phyloP scores from a whole-genome alignment of 306 rosid genomes.

The Fragaria nilgerrensis region DNA sequence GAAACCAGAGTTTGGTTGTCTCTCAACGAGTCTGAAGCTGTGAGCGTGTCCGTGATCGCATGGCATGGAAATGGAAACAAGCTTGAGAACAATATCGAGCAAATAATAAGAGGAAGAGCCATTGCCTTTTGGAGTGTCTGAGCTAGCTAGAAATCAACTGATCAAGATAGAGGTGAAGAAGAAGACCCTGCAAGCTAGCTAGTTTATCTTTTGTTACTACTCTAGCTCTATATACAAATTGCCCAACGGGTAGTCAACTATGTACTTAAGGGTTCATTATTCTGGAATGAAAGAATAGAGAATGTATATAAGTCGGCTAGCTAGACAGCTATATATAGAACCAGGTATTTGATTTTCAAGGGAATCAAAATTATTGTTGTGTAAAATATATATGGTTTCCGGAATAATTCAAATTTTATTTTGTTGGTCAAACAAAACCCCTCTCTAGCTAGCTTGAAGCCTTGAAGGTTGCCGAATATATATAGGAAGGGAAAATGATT shows the following conservation, averaged over 20 bases:
- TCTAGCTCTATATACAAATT: neutral
- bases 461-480: neutral
- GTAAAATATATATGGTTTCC: neutral
- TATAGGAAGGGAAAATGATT: too few species aligned
- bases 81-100: neutral
- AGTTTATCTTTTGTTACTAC: neutral
- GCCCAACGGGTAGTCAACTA: neutral
- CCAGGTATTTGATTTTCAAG: neutral
- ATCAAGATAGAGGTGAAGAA: neutral
- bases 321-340: neutral
- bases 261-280: neutral
- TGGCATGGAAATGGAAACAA: neutral
- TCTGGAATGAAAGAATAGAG: neutral
- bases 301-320: neutral
- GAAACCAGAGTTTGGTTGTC: slow-evolving; percentile 13
- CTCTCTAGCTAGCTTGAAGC: neutral
- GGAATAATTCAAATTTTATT: neutral
- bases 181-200: neutral
- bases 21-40: neutral
- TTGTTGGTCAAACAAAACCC: neutral
- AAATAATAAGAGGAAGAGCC: neutral
- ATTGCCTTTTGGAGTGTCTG: neutral
- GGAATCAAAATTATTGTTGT: neutral
- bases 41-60: slow-evolving; percentile 3
- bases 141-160: neutral